A percentile compares a stretch with the other conserved stretches of the same genome.
These are phyloP conservation scores for Exophiala phaeomuriformis DNA, from an alignment of 2,329 filamentous ascomycete genomes.

Conservation along the genomic window DNA sequence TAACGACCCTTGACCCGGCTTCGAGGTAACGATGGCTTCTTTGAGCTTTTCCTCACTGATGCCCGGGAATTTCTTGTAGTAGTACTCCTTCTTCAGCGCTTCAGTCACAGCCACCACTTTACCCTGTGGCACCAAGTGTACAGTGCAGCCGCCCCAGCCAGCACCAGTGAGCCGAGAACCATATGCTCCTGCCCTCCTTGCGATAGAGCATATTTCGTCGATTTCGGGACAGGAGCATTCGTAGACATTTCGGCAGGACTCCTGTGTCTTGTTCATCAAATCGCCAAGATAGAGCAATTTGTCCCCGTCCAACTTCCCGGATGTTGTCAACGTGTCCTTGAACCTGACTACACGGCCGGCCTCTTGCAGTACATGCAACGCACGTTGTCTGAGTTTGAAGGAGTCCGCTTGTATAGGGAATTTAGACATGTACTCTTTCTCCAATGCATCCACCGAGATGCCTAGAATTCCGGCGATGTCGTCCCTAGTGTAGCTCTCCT, in stretches of 20 bases:
- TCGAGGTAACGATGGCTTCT: constrained; percentile 79
- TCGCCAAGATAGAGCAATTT: constrained; percentile 67
- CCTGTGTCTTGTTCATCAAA: constrained; percentile 83
- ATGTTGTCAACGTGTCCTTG: constrained; percentile 63
- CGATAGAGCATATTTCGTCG: constrained; percentile 79
- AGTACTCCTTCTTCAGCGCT: constrained; percentile 66
- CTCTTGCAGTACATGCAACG: constrained; percentile 85
- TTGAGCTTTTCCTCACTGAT: constrained; percentile 65
- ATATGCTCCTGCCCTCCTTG: constrained; percentile 68
- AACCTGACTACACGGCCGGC: constrained; percentile 80
- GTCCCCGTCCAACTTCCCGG: constrained; percentile 46
- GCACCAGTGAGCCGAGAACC: constrained; percentile 64
- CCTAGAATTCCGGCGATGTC: constrained; percentile 70
- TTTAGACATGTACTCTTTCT: constrained; percentile 71
- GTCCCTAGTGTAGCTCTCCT: constrained; percentile 79
- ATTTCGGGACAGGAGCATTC: constrained; percentile 89
- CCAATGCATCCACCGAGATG: constrained; percentile 62
- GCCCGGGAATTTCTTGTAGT: constrained; percentile 68
- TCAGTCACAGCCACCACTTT: constrained; percentile 71
- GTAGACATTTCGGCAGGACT: constrained; percentile 76
- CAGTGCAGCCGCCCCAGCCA: constrained; percentile 93
- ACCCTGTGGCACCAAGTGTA: constrained; percentile 80
- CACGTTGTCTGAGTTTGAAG: constrained; percentile 82
- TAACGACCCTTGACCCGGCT: constrained; percentile 62
- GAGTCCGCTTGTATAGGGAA: constrained; percentile 82